These are phyloP conservation scores for Globisporangium nagaii DNA, from an alignment of 352 stramenopile genomes.

Conservation along the genomic window DNA sequence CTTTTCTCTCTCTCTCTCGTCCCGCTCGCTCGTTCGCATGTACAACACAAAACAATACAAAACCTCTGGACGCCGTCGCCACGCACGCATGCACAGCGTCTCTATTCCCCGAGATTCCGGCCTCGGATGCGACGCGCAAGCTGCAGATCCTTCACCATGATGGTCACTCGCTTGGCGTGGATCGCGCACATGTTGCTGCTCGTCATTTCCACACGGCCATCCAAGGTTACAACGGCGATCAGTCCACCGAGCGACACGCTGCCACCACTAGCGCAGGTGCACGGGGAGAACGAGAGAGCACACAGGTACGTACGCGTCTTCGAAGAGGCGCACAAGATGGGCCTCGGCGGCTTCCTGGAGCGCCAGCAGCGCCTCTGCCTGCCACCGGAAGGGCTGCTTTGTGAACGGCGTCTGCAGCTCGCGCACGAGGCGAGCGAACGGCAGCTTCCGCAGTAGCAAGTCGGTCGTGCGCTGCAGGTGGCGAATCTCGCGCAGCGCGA, in stretches of 20 bases:
- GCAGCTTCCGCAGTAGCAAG: conserved; percentile 94
- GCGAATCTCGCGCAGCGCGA: conserved; percentile 94
- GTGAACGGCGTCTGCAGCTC: conserved; percentile 91
- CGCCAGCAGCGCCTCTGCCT: conserved; percentile 90
- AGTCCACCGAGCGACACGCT: not conserved
- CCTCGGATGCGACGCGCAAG: conserved; percentile 89
- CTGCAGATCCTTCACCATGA: conserved; percentile 95
- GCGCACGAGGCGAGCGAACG: conserved; percentile 94
- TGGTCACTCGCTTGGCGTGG: conserved; percentile 92
- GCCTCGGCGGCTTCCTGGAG: conserved; percentile 92
- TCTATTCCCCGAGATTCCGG: conserved; percentile 56
- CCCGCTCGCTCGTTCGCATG: conserved; percentile 5
- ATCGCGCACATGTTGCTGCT: conserved; percentile 93
- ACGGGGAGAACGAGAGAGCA: not conserved
- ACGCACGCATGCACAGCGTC: no score
- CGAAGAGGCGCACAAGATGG: conserved; percentile 94
- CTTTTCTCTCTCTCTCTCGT: not conserved
- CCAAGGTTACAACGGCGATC: not conserved
- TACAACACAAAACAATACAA: conserved; percentile 10
- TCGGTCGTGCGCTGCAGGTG: conserved; percentile 94
- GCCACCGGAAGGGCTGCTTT: conserved; percentile 81
- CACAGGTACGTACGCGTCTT: conserved; percentile 77
- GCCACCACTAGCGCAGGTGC: not conserved
- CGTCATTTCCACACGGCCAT: conserved; percentile 16
- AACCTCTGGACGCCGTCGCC: not conserved